Conservation (phyloP, 2,329 filamentous ascomycete genomes). For the Spiromastix sp. region DNA sequence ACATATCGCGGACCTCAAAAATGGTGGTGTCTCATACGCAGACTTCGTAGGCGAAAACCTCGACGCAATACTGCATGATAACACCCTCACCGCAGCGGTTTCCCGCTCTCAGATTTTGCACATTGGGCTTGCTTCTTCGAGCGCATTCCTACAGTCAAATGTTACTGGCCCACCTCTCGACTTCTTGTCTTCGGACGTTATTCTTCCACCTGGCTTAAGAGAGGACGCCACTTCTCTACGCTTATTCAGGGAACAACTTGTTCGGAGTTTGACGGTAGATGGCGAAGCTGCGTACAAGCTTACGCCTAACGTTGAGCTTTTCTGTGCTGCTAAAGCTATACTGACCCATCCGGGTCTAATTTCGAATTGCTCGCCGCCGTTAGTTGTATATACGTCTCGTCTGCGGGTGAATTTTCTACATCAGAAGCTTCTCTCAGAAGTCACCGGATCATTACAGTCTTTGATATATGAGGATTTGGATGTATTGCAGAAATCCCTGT, state of each 20-base stretch:
- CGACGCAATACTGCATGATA: conserved; percentile 13
- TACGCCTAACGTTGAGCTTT: conserved; percentile 73
- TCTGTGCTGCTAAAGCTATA: conserved; percentile 60
- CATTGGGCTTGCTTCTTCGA: conserved; percentile 58
- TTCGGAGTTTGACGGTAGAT: conserved; percentile 65
- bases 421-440: conserved; percentile 56
- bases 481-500: conserved; percentile 34
- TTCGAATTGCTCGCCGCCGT: conserved; percentile 12
- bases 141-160: conserved; percentile 75
- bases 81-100: background rate
- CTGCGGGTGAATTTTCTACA: conserved; percentile 66
- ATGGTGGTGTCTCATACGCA: conserved; percentile 27
- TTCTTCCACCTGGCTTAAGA: conserved; percentile 35
- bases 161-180: conserved; percentile 76
- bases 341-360: conserved; percentile 38
- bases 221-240: conserved; percentile 20
- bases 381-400: conserved; percentile 46
- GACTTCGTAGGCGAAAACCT: conserved; percentile 26
- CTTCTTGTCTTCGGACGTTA: conserved; percentile 40
- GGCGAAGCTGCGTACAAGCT: conserved; percentile 79
- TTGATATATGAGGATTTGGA: conserved; percentile 51
- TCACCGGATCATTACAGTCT: conserved; percentile 49
- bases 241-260: conserved; percentile 46
- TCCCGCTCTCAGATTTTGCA: conserved; percentile 35
- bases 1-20: conserved; percentile 17